Base-by-base conservation (phyloP, 208 protist genomes). In the Trypanosoma mega region DNA sequence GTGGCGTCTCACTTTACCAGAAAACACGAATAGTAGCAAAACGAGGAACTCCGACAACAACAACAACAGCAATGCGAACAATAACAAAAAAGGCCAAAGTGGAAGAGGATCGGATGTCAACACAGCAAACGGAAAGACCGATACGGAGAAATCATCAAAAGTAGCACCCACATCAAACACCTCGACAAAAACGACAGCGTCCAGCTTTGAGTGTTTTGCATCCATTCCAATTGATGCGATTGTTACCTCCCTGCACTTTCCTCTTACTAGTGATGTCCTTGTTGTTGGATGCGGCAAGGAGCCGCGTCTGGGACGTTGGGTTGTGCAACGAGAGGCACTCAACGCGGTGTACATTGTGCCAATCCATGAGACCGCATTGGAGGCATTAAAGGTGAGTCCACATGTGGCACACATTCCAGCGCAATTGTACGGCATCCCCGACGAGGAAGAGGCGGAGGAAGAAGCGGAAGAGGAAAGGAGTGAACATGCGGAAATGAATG, bases 311-410 rank as follows among this genome's bases (percentile, higher is more conserved):
- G 90, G 90, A 0, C 87, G 90, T 6, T 96, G 90, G 88, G 79
- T 92, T 9, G 84, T 92, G 66, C 74, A 74, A 37, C 68, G 73
- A n/a, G 45, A 54, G 16, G 80, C 87, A n/a, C 73, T 81, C 26
- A 96, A 96, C 59, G 69, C 74, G 14, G 84, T 88, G 16, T 71
- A 72, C 46, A 74, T 96, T 30, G 64, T 94, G 47, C 90, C 90
- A 18, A 79, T 96, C 21, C 84, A 78, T 45, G 68, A 66, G 24
- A 43, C 9, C 23, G 37, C 62, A 51, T 55, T 65, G 21, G 49
- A 27, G 41, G 26, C 6, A 21, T 62, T 87, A 37, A 48, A 49
- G n/a, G 54, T 62, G 45, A 53, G 50, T 59, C 20, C 64, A 16
- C 26, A 63, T 47, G 69, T 95, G 14, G 82, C 88, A 66, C 85